Conservation (phyloP, 2,329 filamentous ascomycete genomes). For the Arthrobotrys conoides region DNA sequence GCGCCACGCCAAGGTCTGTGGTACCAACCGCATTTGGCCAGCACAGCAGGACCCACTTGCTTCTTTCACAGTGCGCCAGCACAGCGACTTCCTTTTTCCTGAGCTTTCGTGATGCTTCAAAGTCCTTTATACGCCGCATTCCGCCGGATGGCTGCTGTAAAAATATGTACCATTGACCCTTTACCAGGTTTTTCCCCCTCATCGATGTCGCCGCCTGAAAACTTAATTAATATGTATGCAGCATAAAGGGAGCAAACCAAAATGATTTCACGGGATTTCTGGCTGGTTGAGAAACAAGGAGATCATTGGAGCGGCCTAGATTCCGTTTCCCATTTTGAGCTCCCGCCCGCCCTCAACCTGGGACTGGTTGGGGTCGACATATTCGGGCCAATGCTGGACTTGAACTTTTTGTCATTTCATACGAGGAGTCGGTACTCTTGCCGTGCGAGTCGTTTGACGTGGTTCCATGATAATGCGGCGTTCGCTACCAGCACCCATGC, state of each 20-base stretch:
- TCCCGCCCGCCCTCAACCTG: slow-evolving; percentile 22
- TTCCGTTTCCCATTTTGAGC: slow-evolving; percentile 25
- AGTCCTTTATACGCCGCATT: slow-evolving; percentile 48
- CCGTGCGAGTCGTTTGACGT: slow-evolving; percentile 60
- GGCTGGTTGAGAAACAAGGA: slow-evolving; percentile 32
- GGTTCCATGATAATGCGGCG: slow-evolving; percentile 58
- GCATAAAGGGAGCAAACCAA: slow-evolving; percentile 36
- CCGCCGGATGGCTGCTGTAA: slow-evolving; percentile 39
- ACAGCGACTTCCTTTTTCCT: slow-evolving; percentile 25
- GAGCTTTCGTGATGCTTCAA: slow-evolving; percentile 24
- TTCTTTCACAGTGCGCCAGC: slow-evolving; percentile 37
- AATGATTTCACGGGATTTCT: slow-evolving; percentile 21
- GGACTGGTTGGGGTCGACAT: slow-evolving; percentile 44
- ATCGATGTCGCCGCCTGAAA: slow-evolving; percentile 28
- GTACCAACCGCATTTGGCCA: slow-evolving; percentile 57
- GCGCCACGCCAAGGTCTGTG: slow-evolving; percentile 51
- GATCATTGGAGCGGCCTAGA: slow-evolving; percentile 29
- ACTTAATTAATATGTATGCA: slow-evolving; percentile 28
- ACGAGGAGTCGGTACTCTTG: slow-evolving; percentile 33
- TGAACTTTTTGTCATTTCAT: slow-evolving; percentile 22
- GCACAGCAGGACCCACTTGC: slow-evolving; percentile 50
- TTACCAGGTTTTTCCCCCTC: slow-evolving; percentile 16
- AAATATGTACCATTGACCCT: slow-evolving; percentile 36
- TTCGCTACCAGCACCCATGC: slow-evolving; percentile 57
- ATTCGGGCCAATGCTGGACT: slow-evolving; percentile 29